phyloP scores from a whole-genome alignment of 129 eudicot species.

The Flaveria brownii region DNA sequence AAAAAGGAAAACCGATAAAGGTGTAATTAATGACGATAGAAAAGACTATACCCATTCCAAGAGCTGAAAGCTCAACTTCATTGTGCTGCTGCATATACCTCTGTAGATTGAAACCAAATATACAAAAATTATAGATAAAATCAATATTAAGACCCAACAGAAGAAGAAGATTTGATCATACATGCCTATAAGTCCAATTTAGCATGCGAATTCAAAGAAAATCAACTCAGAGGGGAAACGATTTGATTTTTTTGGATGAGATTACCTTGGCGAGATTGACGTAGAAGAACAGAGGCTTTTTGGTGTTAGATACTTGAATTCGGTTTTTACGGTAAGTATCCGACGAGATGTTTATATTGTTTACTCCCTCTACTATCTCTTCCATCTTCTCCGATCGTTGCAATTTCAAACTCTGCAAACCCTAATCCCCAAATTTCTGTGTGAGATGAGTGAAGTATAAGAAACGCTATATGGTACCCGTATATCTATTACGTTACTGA shows the following conservation, averaged over 20 bases:
- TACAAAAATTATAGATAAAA: no score
- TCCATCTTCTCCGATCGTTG: constrained; percentile 29
- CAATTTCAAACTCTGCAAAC: constrained; percentile 5
- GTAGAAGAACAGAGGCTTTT: constrained; percentile 73
- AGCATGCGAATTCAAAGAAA: no score
- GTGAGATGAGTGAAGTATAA: background rate
- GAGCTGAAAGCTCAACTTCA: no score
- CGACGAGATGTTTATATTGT: constrained; percentile 31
- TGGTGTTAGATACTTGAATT: constrained; percentile 70
- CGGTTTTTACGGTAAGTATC: constrained; percentile 58
- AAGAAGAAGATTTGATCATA: no score
- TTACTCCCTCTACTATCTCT: constrained; percentile 44
- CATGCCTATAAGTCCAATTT: no score
- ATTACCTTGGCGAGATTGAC: constrained; percentile 32
- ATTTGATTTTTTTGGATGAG: no score
- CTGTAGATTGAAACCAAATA: background rate
- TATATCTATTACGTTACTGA: background rate
- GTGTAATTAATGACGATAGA: no score
- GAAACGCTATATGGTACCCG: background rate
- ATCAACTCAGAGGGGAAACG: no score
- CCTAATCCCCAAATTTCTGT: constrained; percentile 13
- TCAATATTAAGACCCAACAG: background rate
- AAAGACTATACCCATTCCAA: no score
- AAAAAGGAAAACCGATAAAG: no score
- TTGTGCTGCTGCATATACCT: no score